Base-by-base conservation (phyloP, 148 eudicot species). In the Euryodendron excelsum region DNA sequence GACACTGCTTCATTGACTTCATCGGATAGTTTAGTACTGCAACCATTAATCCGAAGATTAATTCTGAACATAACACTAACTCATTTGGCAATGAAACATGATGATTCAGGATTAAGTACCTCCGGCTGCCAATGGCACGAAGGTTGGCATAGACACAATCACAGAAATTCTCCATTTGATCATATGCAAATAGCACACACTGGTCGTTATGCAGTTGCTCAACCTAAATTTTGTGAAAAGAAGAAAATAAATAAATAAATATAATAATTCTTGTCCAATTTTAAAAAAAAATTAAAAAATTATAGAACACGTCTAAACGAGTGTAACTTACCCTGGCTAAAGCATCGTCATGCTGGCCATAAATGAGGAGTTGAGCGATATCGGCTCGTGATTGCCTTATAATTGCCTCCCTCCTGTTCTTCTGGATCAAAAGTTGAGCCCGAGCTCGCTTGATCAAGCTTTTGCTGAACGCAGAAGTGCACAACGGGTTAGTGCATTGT, bases 1-100 rank as follows among this genome's bases (percentile, higher is more conserved):
- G 86, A 76, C 64, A 73, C 45, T 67, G 81, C 86, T 73, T 80
- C 86, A 18, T 11, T 23, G 15, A 73, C 83, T 44, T 80, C 74
- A 66, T 0, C 12, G 41, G 75, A 56, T 45, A 77, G 10, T 33
- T 69, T 45, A n/a, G n/a, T n/a, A 34, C 77, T 79, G 76, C 52
- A 69, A 25, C 9, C 36, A 82, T 68, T 21, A 37, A 56, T 13
- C 23, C 48, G 36, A 62, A 65, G 33, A n/a, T n/a, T n/a, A n/a
- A n/a, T n/a, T n/a, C n/a, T n/a, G n/a, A n/a, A n/a, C n/a, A n/a
- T n/a, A n/a, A n/a, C n/a, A n/a, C n/a, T n/a, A n/a, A n/a, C n/a
- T n/a, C n/a, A n/a, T n/a, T n/a, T 13, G 18, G 36, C 25, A 71
- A 71, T 31, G 0, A 14, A 60, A 62, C 0, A 31, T 62, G 30